Evolutionary conservation across 164 flowering plant genomes (phyloP).

Genomic region (Chloranthus sessilifolius): DNA sequence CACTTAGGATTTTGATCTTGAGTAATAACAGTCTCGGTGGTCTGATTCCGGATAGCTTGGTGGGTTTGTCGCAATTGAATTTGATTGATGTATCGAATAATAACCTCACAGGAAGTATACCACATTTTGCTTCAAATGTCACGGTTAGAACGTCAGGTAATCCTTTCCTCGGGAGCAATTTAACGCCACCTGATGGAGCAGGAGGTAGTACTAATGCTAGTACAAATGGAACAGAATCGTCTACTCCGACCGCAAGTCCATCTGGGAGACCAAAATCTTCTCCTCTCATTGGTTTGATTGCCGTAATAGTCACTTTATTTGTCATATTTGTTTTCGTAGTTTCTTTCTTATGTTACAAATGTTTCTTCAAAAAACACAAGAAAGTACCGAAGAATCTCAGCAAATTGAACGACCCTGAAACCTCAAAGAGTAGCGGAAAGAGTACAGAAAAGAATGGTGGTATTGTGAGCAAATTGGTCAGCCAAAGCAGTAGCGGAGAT

Average conservation of each 20-base stretch:
- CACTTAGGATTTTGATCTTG: conserved; percentile 35
- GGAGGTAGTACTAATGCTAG: neutral
- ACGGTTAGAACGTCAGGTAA: conserved; percentile 31
- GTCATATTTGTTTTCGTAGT: neutral
- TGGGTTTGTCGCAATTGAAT: conserved; percentile 28
- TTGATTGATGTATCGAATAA: conserved; percentile 54
- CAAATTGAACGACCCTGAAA: too few relatives aligned
- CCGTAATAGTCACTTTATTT: neutral
- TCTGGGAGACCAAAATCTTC: too few relatives aligned
- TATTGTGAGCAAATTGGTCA: conserved; percentile 15
- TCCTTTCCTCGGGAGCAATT: conserved; percentile 25
- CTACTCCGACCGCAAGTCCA: too few relatives aligned
- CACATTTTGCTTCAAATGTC: conserved; percentile 24
- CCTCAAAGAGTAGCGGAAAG: conserved; percentile 7
- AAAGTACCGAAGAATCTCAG: conserved; percentile 9
- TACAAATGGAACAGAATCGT: neutral
- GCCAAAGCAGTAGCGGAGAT: conserved; percentile 28
- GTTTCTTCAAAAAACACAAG: conserved; percentile 6
- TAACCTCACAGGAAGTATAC: conserved; percentile 42
- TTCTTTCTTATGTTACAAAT: conserved; percentile 14
- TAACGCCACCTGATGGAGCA: conserved; percentile 7
- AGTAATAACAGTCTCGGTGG: conserved; percentile 48
- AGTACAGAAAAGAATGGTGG: conserved; percentile 24
- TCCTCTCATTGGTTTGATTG: too few relatives aligned
- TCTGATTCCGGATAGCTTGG: conserved; percentile 34